Evolutionary conservation across 1,284 basidiomycete species (phyloP).

Genomic region (Butyriboletus regius): DNA sequence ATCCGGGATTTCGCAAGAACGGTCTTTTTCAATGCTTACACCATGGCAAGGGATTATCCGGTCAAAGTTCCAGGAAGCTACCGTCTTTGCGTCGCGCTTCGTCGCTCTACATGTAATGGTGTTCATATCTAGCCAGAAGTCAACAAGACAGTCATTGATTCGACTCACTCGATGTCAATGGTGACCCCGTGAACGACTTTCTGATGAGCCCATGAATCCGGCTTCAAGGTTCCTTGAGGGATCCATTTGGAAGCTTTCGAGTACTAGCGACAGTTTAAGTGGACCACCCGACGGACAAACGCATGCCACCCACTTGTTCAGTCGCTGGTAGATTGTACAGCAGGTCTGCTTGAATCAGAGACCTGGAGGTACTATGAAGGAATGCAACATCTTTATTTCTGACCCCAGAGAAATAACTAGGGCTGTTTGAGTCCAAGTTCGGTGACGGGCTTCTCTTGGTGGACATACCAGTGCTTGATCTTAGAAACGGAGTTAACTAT

Average conservation of each 20-base stretch:
- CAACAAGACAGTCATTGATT: background rate
- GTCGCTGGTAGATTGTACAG: slow-evolving; percentile 81
- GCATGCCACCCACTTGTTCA: slow-evolving; percentile 61
- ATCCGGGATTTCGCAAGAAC: background rate
- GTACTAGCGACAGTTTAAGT: slow-evolving; percentile 36
- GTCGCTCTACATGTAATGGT: slow-evolving; percentile 54
- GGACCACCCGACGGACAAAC: background rate
- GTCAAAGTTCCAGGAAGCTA: slow-evolving; percentile 79
- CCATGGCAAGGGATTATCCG: slow-evolving; percentile 91
- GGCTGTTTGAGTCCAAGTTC: slow-evolving; percentile 1
- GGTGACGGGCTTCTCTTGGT: background rate
- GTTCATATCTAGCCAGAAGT: background rate
- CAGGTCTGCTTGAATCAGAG: slow-evolving; percentile 81
- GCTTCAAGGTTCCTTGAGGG: slow-evolving; percentile 48
- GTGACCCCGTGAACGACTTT: slow-evolving; percentile 38
- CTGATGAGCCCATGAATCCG: slow-evolving; percentile 55
- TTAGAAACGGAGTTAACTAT: slow-evolving; percentile 19
- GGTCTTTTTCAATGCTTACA: slow-evolving; percentile 36
- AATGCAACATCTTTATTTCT: slow-evolving; percentile 86
- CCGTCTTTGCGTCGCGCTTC: slow-evolving; percentile 62
- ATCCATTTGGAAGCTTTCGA: slow-evolving; percentile 43
- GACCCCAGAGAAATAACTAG: slow-evolving; percentile 74
- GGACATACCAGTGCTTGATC: slow-evolving; percentile 56
- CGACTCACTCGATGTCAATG: slow-evolving; percentile 24
- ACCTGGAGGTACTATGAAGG: slow-evolving; percentile 70